Conservation (phyloP, 208 protist genomes). For the Leishmania major region DNA sequence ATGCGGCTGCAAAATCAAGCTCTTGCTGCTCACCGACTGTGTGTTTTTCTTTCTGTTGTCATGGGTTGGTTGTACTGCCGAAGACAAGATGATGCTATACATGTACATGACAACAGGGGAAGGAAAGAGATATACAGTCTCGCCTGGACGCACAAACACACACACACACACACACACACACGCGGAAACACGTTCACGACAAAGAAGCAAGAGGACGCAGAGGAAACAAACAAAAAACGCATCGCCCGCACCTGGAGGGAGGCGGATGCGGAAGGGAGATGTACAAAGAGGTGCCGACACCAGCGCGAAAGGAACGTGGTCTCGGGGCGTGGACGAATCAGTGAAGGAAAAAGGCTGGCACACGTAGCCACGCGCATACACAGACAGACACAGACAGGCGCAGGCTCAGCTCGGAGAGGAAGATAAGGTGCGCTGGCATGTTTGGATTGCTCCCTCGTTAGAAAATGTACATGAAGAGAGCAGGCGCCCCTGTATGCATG, state of each 20-base stretch:
- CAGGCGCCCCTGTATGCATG: background rate
- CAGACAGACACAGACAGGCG: background rate
- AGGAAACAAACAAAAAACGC: background rate
- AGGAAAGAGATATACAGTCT: background rate
- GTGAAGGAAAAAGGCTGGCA: background rate
- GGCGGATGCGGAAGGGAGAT: background rate
- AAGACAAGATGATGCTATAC: background rate
- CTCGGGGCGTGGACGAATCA: background rate
- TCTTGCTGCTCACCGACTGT: background rate
- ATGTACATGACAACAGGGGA: conserved; percentile 12
- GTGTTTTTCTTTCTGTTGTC: background rate
- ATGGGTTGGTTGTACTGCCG: background rate
- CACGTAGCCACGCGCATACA: background rate
- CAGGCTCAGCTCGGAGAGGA: background rate
- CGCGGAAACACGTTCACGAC: background rate
- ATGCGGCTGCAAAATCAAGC: background rate
- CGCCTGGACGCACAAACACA: background rate
- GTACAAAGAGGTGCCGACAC: background rate
- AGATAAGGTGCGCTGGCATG: background rate
- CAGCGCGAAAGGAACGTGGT: background rate
- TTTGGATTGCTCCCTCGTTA: background rate
- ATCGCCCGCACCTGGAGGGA: background rate
- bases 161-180: background rate
- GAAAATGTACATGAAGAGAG: conserved; percentile 5
- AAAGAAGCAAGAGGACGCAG: background rate